These are phyloP conservation scores for Triangularia verruculosa DNA, from an alignment of 2,329 filamentous ascomycete species.

Conservation along the genomic window DNA sequence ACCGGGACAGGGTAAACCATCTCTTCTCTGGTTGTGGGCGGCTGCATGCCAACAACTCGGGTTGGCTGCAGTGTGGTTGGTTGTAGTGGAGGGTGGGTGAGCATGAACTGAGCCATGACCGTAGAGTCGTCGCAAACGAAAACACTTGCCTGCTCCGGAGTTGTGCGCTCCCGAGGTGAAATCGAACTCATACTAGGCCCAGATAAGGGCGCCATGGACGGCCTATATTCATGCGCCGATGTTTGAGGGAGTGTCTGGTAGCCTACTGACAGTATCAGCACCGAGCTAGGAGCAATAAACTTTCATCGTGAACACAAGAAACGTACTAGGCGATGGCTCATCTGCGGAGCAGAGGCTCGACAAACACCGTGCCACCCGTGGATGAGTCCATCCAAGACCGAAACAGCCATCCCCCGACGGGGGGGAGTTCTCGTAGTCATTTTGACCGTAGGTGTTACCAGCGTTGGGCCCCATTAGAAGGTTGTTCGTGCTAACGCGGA, in stretches of 20 bases:
- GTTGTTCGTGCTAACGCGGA: neutral
- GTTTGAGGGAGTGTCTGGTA: neutral
- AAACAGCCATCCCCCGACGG: conserved; percentile 1
- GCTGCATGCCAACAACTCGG: conserved; percentile 26
- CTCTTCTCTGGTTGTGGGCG: conserved; percentile 35
- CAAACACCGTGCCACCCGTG: conserved; percentile 35
- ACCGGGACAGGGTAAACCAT: conserved; percentile 42
- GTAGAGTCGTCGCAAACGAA: conserved; percentile 33
- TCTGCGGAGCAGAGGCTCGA: conserved; percentile 37
- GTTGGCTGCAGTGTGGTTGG: conserved; percentile 38
- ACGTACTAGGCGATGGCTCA: conserved; percentile 36
- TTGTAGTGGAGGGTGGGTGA: conserved; percentile 36
- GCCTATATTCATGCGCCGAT: neutral
- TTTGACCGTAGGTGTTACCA: conserved; percentile 27
- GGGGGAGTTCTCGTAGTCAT: conserved; percentile 34
- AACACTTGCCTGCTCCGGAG: conserved; percentile 29
- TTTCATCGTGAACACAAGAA: neutral
- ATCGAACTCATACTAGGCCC: neutral
- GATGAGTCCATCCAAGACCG: conserved; percentile 27
- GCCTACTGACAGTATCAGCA: neutral
- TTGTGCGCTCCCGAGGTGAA: conserved; percentile 22
- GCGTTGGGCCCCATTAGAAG: neutral
- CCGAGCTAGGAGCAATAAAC: neutral
- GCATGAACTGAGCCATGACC: conserved; percentile 28
- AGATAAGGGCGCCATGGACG: neutral